Base-by-base conservation (phyloP, 495 filamentous ascomycete genomes). In the Penicillium waksmanii region DNA sequence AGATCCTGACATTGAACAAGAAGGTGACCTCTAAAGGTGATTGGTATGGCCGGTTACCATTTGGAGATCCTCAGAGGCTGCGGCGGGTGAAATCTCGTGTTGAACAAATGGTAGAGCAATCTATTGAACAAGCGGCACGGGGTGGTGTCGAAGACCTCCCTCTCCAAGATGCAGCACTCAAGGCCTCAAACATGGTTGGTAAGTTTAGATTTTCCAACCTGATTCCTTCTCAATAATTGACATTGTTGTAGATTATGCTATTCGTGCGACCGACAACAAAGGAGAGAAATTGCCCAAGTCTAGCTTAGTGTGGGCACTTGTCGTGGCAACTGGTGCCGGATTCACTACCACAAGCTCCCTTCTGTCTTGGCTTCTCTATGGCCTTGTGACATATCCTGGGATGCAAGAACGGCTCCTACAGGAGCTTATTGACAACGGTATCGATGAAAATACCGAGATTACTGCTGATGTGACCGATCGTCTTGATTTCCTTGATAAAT, bases 21-120 rank as follows among this genome's bases (percentile, higher is more conserved):
- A 81, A 82, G 58, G 75, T 83, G 17, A 73, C 80, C 0, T 63
- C 74, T 0, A 67, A 70, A 23, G 78, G 78, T 8, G 66, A 75
- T 35, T 86, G 84, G 84, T 84, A 83, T 55, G 56, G 58, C 8
- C 57, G 58, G 15, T 60, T 86, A 23, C 83, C 84, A 2, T 85
- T 83, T 31, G 83, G 84, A 3, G 80, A 79, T 34, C 75, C 80
- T 0, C 63, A 76, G 42, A 61, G 70, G 2, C 66, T 85, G 34
- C 61, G 56, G 8, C 53, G 66, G 1, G 50, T 73, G 4, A 68
- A 64, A 18, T 38, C 60, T 3, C 66, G 67, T 3, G 64, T 77
- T 1, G 57, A 70, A 21, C 63, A 66, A 6, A 70, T 77, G 53
- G 58, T 84, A 0, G 55, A 72, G 1, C 73, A 81, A 40, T 70